Evolutionary conservation across 2,329 filamentous ascomycete genomes (phyloP).

Genomic region (Sporothrix humicola): DNA sequence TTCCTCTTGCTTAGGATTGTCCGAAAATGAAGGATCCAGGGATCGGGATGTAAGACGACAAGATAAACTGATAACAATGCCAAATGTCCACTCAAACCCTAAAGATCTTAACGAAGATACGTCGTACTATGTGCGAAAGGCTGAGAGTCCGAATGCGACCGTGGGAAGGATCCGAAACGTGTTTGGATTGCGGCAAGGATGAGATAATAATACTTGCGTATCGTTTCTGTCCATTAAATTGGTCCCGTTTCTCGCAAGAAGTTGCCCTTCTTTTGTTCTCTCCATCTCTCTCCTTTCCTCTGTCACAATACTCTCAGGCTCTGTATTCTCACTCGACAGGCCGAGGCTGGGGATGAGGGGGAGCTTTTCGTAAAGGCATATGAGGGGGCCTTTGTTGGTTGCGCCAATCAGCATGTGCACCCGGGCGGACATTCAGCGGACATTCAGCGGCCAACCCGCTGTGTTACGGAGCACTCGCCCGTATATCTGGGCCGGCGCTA

Average conservation of each 20-base stretch:
- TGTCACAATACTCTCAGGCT: background rate
- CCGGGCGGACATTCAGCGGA: background rate
- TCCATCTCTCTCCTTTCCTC: background rate
- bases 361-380: background rate
- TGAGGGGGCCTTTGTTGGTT: constrained; percentile 2
- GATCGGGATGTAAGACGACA: too few relatives aligned
- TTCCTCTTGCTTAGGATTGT: too few relatives aligned
- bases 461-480: too few relatives aligned
- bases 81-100: too few relatives aligned
- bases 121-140: too few relatives aligned
- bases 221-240: too few relatives aligned
- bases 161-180: background rate
- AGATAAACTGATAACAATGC: too few relatives aligned
- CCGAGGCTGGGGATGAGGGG: constrained; percentile 20
- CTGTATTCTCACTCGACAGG: background rate
- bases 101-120: too few relatives aligned
- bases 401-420: constrained; percentile 12
- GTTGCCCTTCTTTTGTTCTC: background rate
- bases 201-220: background rate
- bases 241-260: background rate
- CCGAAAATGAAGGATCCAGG: too few relatives aligned
- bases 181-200: background rate
- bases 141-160: background rate
- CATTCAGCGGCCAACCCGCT: background rate
- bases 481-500: background rate